Conservation (phyloP, 2,329 filamentous ascomycete genomes). For the Teratosphaeriaceae sp. region DNA sequence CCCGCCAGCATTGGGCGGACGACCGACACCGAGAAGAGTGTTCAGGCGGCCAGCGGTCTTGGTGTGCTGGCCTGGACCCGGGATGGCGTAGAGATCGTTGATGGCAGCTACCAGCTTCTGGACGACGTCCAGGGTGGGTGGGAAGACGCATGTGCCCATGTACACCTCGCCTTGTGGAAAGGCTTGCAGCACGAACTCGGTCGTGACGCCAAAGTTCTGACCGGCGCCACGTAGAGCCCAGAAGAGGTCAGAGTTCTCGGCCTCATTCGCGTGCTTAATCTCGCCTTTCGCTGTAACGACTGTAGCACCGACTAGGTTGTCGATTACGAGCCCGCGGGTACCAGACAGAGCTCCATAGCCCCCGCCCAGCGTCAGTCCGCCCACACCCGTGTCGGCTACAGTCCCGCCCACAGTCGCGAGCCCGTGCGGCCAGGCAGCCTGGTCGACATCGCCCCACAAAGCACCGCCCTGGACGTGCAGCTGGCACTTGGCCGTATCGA, state of each 20-base stretch:
- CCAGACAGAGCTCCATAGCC: slow-evolving; percentile 42
- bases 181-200: slow-evolving; percentile 37
- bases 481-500: slow-evolving; percentile 37
- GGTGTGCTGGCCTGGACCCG: slow-evolving; percentile 10
- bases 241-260: slow-evolving; percentile 44
- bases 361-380: slow-evolving; percentile 47
- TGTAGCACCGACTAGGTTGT: slow-evolving; percentile 38
- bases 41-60: slow-evolving; percentile 14
- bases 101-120: slow-evolving; percentile 12
- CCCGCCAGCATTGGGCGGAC: slow-evolving; percentile 19
- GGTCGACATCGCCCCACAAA: slow-evolving; percentile 34
- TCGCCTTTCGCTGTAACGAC: slow-evolving; percentile 37
- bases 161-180: slow-evolving; percentile 29
- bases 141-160: slow-evolving; percentile 32
- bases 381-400: slow-evolving; percentile 57
- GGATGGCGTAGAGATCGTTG: slow-evolving; percentile 19
- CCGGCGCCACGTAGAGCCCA: slow-evolving; percentile 43
- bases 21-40: slow-evolving; percentile 15
- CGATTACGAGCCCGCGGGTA: slow-evolving; percentile 48
- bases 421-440: slow-evolving; percentile 42
- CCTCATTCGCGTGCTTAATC: slow-evolving; percentile 33
- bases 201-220: slow-evolving; percentile 41
- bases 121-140: slow-evolving; percentile 17
- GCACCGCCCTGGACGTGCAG: slow-evolving; percentile 18
- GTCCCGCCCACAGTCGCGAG: slow-evolving; percentile 57